Percentiles rank a stretch among this genome's conserved stretches.
These are phyloP conservation scores for Scheffersomyces ergatensis DNA, from an alignment of 805 yeast species.

Conservation along the genomic window DNA sequence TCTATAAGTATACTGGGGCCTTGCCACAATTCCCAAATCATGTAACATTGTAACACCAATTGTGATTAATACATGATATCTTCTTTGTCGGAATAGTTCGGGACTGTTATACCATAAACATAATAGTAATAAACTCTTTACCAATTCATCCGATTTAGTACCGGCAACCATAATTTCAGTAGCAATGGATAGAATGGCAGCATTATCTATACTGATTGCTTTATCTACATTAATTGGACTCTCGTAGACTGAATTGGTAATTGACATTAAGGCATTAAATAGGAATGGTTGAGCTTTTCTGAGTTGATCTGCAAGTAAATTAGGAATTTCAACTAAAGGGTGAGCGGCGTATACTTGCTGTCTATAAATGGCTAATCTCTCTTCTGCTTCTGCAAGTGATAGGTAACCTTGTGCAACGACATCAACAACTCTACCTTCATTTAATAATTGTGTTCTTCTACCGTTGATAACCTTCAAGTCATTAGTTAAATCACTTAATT, in stretches of 20 bases:
- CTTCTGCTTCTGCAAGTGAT: conserved; percentile 56
- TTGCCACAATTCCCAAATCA: conserved; percentile 71
- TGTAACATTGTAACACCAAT: conserved; percentile 66
- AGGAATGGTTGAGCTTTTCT: conserved; percentile 56
- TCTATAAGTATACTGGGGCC: conserved; percentile 26
- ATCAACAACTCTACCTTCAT: conserved; percentile 34
- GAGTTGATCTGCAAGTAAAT: conserved; percentile 45
- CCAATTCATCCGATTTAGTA: conserved; percentile 63
- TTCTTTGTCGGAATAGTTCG: conserved; percentile 74
- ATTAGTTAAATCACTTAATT: conserved; percentile 43
- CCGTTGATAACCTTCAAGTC: conserved; percentile 47
- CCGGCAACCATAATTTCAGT: conserved; percentile 69
- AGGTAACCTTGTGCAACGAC: conserved; percentile 58
- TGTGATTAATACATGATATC: conserved; percentile 67
- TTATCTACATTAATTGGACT: conserved; percentile 32
- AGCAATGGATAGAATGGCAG: conserved; percentile 48
- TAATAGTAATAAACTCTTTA: conserved; percentile 59
- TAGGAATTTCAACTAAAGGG: conserved; percentile 60
- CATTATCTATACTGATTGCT: conserved; percentile 49
- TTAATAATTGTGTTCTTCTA: conserved; percentile 32
- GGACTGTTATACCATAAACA: conserved; percentile 83
- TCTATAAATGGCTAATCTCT: conserved; percentile 51
- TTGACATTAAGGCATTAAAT: conserved; percentile 63
- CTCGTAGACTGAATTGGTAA: conserved; percentile 47
- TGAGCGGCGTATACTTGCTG: conserved; percentile 42